These are phyloP conservation scores for Trichosporon ovoides DNA, from an alignment of 1,284 basidiomycete genomes.

Conservation along the genomic window DNA sequence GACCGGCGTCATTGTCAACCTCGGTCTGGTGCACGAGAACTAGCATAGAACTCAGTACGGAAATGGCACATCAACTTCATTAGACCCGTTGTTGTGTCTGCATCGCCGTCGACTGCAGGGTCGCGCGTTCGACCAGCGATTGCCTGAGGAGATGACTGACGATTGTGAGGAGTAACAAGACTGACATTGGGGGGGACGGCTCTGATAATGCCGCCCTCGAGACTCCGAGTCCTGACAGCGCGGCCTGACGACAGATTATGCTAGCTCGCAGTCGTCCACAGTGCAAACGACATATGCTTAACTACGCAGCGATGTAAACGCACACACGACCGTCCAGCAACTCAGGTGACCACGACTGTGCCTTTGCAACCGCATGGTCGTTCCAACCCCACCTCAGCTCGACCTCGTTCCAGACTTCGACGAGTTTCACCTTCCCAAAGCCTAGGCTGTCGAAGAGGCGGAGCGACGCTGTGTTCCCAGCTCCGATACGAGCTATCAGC, in stretches of 20 bases:
- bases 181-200: too few species aligned
- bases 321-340: background rate
- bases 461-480: conserved; percentile 56
- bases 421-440: conserved; percentile 60
- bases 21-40: conserved; percentile 58
- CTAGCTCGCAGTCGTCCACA: too few species aligned
- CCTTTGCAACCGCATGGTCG: background rate
- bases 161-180: too few species aligned
- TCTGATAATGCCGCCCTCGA: too few species aligned
- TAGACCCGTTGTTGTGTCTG: background rate
- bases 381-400: conserved; percentile 56
- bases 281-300: too few species aligned
- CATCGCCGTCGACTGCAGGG: too few species aligned
- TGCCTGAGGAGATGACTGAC: too few species aligned
- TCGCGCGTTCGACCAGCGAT: too few species aligned
- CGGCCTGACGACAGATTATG: too few species aligned
- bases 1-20: conserved; percentile 65
- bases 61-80: background rate
- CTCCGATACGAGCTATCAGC: conserved; percentile 58
- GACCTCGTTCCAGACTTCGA: conserved; percentile 67
- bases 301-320: background rate
- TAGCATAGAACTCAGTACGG: conserved; percentile 1
- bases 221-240: too few species aligned
- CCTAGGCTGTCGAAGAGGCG: conserved; percentile 64
- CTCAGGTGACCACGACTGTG: background rate